A percentile compares a stretch with the other conserved stretches of the same genome.
These are phyloP conservation scores for Neurospora intermedia DNA, from an alignment of 495 filamentous ascomycete genomes.

Conservation along the genomic window DNA sequence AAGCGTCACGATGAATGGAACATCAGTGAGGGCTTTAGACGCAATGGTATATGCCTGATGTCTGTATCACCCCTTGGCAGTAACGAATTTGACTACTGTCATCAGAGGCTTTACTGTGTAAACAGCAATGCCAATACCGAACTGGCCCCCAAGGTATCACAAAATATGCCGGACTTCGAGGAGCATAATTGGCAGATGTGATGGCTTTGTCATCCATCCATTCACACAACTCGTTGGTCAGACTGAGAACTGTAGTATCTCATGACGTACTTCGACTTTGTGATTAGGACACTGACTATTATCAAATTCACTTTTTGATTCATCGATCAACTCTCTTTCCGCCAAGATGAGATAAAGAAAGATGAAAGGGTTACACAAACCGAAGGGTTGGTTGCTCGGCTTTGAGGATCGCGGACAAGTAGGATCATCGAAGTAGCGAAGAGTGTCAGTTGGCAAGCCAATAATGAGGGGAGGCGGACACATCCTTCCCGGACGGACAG, in stretches of 20 bases:
- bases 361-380: background rate
- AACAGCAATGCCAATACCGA: background rate
- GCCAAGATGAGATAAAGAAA: background rate
- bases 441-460: background rate
- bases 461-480: background rate
- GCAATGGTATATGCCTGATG: background rate
- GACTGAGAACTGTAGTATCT: background rate
- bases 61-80: background rate
- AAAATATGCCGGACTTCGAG: background rate
- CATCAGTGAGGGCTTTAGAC: background rate
- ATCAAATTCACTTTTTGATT: background rate
- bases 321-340: background rate
- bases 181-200: background rate
- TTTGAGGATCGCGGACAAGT: background rate
- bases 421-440: background rate
- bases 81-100: background rate
- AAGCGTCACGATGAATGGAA: background rate
- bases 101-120: background rate
- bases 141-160: background rate
- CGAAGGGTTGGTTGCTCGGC: background rate
- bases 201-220: background rate
- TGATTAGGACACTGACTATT: background rate
- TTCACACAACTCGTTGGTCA: background rate
- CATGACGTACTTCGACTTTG: background rate
- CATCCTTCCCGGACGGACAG: background rate